phyloP scores from a whole-genome alignment of 2,329 filamentous ascomycete species.

The Parasarocladium wereldwijsianum region DNA sequence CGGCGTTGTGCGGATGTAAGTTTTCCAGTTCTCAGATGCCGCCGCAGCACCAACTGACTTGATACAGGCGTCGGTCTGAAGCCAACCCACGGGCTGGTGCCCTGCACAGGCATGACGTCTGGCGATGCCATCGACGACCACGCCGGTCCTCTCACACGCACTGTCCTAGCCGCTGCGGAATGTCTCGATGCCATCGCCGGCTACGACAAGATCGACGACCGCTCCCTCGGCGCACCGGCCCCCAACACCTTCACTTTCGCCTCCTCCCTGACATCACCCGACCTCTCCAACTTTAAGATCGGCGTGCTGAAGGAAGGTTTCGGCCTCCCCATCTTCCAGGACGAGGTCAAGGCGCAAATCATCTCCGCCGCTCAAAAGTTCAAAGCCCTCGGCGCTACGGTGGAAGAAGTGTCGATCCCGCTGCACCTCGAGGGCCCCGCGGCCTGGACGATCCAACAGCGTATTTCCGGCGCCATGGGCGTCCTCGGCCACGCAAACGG shows the following conservation, averaged over 20 bases:
- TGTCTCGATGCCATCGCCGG: constrained; percentile 31
- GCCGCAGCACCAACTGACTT: not conserved
- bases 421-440: constrained; percentile 29
- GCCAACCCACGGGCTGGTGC: constrained; percentile 34
- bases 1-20: constrained; percentile 20
- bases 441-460: constrained; percentile 35
- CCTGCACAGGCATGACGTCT: constrained; percentile 32
- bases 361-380: constrained; percentile 25
- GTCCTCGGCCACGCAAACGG: constrained; percentile 28
- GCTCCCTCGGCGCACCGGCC: constrained; percentile 18
- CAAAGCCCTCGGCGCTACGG: constrained; percentile 27
- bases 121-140: constrained; percentile 37
- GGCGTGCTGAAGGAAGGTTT: constrained; percentile 31
- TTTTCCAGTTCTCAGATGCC: not conserved
- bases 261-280: not conserved
- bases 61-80: constrained; percentile 26
- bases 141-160: constrained; percentile 26
- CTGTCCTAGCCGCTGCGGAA: constrained; percentile 22
- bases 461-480: constrained; percentile 26
- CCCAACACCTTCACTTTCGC: constrained; percentile 13
- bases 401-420: constrained; percentile 36
- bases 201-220: constrained; percentile 32
- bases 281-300: constrained; percentile 17
- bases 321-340: constrained; percentile 20
- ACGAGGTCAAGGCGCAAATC: constrained; percentile 24